phyloP scores from a whole-genome alignment of 768 basidiomycete species.

The Boletus sp. region DNA sequence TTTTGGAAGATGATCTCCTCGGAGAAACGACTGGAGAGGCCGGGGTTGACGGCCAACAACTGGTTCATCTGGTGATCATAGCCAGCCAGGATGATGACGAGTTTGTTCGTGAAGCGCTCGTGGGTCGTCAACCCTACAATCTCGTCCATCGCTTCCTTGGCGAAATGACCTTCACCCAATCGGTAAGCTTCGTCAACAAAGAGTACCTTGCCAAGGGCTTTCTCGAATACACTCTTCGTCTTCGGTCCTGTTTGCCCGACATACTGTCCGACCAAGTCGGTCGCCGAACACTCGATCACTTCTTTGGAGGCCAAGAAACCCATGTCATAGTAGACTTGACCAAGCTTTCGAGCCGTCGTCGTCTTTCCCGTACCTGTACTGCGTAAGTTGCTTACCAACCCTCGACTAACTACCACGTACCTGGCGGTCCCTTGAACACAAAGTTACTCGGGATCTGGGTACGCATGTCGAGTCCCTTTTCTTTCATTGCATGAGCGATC shows the following conservation, averaged over 20 bases:
- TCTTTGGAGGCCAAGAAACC: constrained; percentile 50
- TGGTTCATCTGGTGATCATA: constrained; percentile 49
- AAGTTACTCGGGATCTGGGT: constrained; percentile 60
- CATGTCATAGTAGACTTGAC: constrained; percentile 66
- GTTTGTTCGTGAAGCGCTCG: constrained; percentile 53
- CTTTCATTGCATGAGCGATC: constrained; percentile 46
- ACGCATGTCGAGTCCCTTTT: constrained; percentile 42
- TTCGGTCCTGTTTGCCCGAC: constrained; percentile 75
- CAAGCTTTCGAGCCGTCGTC: constrained; percentile 61
- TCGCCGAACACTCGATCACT: constrained; percentile 67
- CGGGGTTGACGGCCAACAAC: constrained; percentile 58
- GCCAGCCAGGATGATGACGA: constrained; percentile 69
- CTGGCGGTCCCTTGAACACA: constrained; percentile 74
- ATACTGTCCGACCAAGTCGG: constrained; percentile 69
- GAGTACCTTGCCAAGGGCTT: constrained; percentile 64
- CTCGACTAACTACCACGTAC: constrained; percentile 27
- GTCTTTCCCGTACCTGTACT: constrained; percentile 63
- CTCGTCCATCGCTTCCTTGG: constrained; percentile 74
- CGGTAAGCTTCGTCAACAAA: constrained; percentile 78
- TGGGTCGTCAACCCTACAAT: constrained; percentile 65
- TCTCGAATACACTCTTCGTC: constrained; percentile 57
- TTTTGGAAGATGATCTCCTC: constrained; percentile 57
- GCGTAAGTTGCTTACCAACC: background rate
- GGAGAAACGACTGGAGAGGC: constrained; percentile 69
- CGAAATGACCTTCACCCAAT: constrained; percentile 59